A percentile compares a stretch with the other conserved stretches of the same genome.
These are phyloP conservation scores for Candida pseudocylindracea DNA, from an alignment of 1,139 yeast species.

Conservation along the genomic window DNA sequence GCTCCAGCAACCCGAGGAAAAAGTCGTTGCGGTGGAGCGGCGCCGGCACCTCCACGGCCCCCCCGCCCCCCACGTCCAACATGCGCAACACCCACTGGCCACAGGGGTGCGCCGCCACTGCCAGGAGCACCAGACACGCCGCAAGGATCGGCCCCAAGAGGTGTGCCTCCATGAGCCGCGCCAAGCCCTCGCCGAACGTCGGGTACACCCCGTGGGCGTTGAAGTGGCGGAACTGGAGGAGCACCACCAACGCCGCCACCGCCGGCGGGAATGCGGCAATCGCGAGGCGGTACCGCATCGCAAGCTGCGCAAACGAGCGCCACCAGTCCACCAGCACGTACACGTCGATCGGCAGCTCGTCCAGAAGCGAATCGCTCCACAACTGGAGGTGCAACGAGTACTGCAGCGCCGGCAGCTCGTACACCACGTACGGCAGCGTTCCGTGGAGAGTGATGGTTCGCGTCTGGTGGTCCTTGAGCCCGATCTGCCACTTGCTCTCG, in stretches of 20 bases:
- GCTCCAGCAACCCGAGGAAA: slow-evolving; percentile 47
- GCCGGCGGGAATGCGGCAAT: slow-evolving; percentile 34
- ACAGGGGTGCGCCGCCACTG: neutral
- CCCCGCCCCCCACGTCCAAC: neutral
- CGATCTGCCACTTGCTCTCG: slow-evolving; percentile 61
- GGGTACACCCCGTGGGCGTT: slow-evolving; percentile 20
- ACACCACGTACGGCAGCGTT: slow-evolving; percentile 63
- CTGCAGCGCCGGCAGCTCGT: slow-evolving; percentile 5
- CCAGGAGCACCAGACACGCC: slow-evolving; percentile 1
- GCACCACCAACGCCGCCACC: slow-evolving; percentile 18
- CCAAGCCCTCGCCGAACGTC: slow-evolving; percentile 23
- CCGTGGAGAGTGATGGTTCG: slow-evolving; percentile 35
- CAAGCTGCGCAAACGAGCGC: slow-evolving; percentile 25
- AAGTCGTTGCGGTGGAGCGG: slow-evolving; percentile 30
- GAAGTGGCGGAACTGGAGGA: slow-evolving; percentile 21
- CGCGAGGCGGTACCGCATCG: slow-evolving; percentile 40
- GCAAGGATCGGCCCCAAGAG: slow-evolving; percentile 5
- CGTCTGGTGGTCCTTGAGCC: slow-evolving; percentile 11
- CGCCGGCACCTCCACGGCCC: slow-evolving; percentile 16
- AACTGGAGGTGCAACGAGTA: slow-evolving; percentile 15
- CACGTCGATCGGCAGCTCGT: slow-evolving; percentile 10
- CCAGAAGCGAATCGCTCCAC: slow-evolving; percentile 13
- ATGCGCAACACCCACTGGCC: neutral
- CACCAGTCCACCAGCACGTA: slow-evolving; percentile 18
- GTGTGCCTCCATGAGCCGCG: slow-evolving; percentile 8